Percentiles rank a stretch among this genome's conserved stretches.
Evolutionary conservation across 257 asterid species (phyloP).

Genomic region (Scutellaria baicalensis): DNA sequence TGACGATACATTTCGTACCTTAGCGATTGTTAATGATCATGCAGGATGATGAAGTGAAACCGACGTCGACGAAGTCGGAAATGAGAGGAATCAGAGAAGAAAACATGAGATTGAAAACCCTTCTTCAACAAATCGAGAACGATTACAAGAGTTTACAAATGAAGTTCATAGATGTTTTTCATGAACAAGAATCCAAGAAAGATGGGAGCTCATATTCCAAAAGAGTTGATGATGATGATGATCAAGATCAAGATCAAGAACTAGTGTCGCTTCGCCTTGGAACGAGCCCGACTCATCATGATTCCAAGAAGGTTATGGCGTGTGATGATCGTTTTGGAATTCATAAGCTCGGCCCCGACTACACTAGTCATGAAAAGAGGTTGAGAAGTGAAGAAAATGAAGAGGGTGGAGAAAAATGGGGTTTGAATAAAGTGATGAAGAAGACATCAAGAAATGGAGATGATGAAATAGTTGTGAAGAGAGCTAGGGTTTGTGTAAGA

Average conservation of each 20-base stretch:
- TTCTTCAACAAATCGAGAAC: conserved; percentile 43
- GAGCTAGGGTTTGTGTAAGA: conserved; percentile 83
- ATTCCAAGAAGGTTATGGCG: conserved; percentile 10
- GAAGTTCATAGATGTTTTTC: conserved; percentile 25
- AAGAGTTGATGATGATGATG: background rate
- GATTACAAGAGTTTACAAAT: conserved; percentile 56
- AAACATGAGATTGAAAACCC: conserved; percentile 49
- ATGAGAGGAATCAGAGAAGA: conserved; percentile 57
- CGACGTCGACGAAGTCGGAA: conserved; percentile 34
- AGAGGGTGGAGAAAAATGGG: conserved; percentile 18
- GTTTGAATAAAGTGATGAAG: conserved; percentile 34
- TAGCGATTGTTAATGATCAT: background rate
- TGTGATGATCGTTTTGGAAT: too few species aligned
- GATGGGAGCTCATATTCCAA: background rate
- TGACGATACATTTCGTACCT: too few species aligned
- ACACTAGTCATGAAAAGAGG: background rate
- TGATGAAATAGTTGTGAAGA: conserved; percentile 47
- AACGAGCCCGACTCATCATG: conserved; percentile 23
- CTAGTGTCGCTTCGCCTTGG: conserved; percentile 76
- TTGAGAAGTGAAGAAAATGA: conserved; percentile 14
- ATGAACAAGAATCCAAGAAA: conserved; percentile 15
- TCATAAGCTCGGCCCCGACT: conserved; percentile 29
- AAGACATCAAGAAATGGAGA: conserved; percentile 34
- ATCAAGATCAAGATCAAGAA: conserved; percentile 37
- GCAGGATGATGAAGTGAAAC: conserved; percentile 54